A percentile compares a stretch with the other conserved stretches of the same genome.
Conservation (phyloP, 2,329 filamentous ascomycete genomes). For the Amphichorda felina region DNA sequence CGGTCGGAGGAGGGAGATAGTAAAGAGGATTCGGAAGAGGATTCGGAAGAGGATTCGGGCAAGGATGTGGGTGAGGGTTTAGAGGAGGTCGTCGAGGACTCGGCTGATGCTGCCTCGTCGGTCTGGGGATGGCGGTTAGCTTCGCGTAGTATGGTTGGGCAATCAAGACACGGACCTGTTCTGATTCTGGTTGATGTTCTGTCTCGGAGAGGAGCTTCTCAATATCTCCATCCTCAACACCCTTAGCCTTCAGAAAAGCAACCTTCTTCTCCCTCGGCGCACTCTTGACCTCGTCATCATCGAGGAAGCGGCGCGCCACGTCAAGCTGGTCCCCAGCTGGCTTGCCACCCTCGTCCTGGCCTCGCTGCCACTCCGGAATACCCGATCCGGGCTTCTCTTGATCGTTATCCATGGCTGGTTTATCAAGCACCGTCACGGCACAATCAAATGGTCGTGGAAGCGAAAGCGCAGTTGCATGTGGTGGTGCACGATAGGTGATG, state of each 20-base stretch:
- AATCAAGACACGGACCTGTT: constrained; percentile 3
- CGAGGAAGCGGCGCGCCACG: constrained; percentile 64
- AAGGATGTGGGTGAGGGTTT: constrained; percentile 8
- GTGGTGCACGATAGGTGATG: too few relatives aligned
- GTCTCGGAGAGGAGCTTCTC: constrained; percentile 43
- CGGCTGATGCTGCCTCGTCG: not conserved
- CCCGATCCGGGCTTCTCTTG: not conserved
- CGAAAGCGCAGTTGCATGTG: too few relatives aligned
- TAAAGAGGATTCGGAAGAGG: constrained; percentile 6
- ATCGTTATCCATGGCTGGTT: not conserved
- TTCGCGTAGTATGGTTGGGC: not conserved
- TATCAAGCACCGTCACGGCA: too few relatives aligned
- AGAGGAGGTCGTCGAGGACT: constrained; percentile 3
- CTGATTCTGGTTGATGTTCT: constrained; percentile 6
- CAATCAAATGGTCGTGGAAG: too few relatives aligned
- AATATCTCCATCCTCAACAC: constrained; percentile 56
- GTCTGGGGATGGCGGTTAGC: constrained; percentile 1
- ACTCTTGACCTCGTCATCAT: constrained; percentile 60
- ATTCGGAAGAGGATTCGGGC: constrained; percentile 11
- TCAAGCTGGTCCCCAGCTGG: constrained; percentile 27
- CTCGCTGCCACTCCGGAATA: constrained; percentile 6
- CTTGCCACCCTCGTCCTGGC: not conserved
- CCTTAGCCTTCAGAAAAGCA: constrained; percentile 68
- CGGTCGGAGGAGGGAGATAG: constrained; percentile 24
- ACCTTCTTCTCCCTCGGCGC: constrained; percentile 61